Evolutionary conservation across 1,284 basidiomycete genomes (phyloP).

Genomic region (Tilletiaria anomala): DNA sequence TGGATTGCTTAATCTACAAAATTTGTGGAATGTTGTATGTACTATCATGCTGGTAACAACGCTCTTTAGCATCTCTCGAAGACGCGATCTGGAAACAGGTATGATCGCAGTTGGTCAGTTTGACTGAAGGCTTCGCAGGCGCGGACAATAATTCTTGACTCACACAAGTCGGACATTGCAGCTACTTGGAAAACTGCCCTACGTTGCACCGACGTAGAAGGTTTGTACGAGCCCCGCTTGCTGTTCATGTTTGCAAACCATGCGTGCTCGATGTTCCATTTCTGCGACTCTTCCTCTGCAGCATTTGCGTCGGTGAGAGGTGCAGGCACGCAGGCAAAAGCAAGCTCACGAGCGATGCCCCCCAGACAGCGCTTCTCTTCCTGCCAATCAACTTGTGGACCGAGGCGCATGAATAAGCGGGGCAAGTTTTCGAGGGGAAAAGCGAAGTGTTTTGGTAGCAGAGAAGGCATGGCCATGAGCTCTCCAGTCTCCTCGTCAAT

Average conservation of each 20-base stretch:
- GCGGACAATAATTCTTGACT: neutral
- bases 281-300: neutral
- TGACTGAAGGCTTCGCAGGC: neutral
- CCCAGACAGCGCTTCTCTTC: constrained; percentile 73
- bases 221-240: constrained; percentile 4
- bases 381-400: constrained; percentile 65
- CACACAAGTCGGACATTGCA: constrained; percentile 27
- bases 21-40: too few species aligned
- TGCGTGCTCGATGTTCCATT: constrained; percentile 15
- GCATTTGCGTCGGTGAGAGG: neutral
- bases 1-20: too few species aligned
- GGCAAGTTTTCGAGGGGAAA: constrained; percentile 53
- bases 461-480: constrained; percentile 61
- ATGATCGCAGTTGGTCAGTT: neutral
- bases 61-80: constrained; percentile 30
- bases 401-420: constrained; percentile 27
- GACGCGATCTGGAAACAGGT: constrained; percentile 17
- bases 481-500: constrained; percentile 48
- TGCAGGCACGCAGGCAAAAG: constrained; percentile 13
- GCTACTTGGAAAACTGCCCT: constrained; percentile 21
- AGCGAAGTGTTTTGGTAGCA: constrained; percentile 70
- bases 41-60: too few species aligned
- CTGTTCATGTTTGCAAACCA: constrained; percentile 27
- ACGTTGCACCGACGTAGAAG: constrained; percentile 2
- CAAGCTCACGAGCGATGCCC: constrained; percentile 71